Percentiles rank a stretch among this genome's conserved stretches.
These are phyloP conservation scores for Exserohilum rostratum DNA, from an alignment of 2,329 filamentous ascomycete species.

Conservation along the genomic window DNA sequence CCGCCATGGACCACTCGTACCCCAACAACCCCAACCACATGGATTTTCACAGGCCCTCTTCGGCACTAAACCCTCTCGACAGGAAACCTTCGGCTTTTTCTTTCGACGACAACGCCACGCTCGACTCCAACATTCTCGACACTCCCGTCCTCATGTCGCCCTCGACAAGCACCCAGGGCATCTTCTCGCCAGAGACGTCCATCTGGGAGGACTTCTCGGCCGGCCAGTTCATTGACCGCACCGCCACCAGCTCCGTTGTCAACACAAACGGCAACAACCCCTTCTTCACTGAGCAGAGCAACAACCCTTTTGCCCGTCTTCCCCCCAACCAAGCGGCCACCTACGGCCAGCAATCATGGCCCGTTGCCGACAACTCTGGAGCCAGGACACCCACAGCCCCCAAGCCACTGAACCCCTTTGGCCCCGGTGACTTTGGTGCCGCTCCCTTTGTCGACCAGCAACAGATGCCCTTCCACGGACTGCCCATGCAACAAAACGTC, in stretches of 20 bases:
- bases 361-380: conserved; percentile 67
- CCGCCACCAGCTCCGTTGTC: conserved; percentile 46
- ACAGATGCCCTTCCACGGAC: conserved; percentile 47
- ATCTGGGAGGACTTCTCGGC: conserved; percentile 55
- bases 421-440: conserved; percentile 56
- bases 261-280: conserved; percentile 54
- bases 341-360: conserved; percentile 64
- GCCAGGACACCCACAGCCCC: conserved; percentile 75
- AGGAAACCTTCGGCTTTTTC: conserved; percentile 47
- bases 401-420: conserved; percentile 72
- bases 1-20: conserved; percentile 46
- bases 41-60: conserved; percentile 48
- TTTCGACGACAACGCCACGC: conserved; percentile 61
- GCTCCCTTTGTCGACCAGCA: conserved; percentile 52
- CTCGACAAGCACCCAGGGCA: conserved; percentile 55
- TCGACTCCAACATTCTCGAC: conserved; percentile 54
- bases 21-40: conserved; percentile 36
- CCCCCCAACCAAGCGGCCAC: conserved; percentile 55
- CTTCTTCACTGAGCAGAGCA: conserved; percentile 56
- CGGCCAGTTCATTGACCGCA: conserved; percentile 48
- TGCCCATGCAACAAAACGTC: conserved; percentile 49
- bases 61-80: conserved; percentile 45
- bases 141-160: conserved; percentile 56
- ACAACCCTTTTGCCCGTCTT: conserved; percentile 69
- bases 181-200: conserved; percentile 60